Conservation (phyloP, 2,329 filamentous ascomycete genomes). For the Venturia pyrina region DNA sequence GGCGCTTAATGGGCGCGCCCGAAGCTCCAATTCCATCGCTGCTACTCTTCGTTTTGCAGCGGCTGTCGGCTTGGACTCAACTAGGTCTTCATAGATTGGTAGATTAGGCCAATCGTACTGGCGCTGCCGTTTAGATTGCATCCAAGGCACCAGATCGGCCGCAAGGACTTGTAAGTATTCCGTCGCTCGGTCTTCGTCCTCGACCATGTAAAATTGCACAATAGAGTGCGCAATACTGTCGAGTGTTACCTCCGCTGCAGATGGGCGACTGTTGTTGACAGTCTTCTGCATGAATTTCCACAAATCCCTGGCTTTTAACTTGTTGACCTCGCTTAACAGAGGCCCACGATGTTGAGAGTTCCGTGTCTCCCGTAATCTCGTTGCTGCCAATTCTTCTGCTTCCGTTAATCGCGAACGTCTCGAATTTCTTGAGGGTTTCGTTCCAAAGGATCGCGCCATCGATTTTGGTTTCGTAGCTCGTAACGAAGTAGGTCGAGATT, state of each 20-base stretch:
- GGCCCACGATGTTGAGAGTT: not conserved
- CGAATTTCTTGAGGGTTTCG: not conserved
- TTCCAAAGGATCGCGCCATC: not conserved
- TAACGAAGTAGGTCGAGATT: not conserved
- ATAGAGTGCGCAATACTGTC: constrained; percentile 6
- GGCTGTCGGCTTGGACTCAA: constrained; percentile 18
- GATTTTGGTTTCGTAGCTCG: constrained; percentile 1
- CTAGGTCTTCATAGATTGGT: constrained; percentile 12
- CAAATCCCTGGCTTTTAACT: constrained; percentile 24
- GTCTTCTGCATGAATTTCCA: constrained; percentile 32
- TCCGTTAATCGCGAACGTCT: not conserved
- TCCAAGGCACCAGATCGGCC: constrained; percentile 28
- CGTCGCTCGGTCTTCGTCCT: constrained; percentile 22
- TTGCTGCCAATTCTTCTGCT: not conserved
- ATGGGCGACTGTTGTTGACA: constrained; percentile 20
- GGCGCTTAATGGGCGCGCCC: constrained; percentile 12
- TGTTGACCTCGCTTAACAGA: constrained; percentile 6
- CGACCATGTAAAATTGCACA: constrained; percentile 23
- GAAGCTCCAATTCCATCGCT: constrained; percentile 22
- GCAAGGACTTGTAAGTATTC: constrained; percentile 27
- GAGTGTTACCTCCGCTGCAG: constrained; percentile 7
- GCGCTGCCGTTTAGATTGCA: constrained; percentile 21
- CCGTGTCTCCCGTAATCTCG: not conserved
- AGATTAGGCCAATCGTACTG: constrained; percentile 15
- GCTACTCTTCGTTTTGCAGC: constrained; percentile 15